A percentile compares a stretch with the other conserved stretches of the same genome.
Conservation (phyloP, 257 asterid species). For the Handroanthus guayacan region DNA sequence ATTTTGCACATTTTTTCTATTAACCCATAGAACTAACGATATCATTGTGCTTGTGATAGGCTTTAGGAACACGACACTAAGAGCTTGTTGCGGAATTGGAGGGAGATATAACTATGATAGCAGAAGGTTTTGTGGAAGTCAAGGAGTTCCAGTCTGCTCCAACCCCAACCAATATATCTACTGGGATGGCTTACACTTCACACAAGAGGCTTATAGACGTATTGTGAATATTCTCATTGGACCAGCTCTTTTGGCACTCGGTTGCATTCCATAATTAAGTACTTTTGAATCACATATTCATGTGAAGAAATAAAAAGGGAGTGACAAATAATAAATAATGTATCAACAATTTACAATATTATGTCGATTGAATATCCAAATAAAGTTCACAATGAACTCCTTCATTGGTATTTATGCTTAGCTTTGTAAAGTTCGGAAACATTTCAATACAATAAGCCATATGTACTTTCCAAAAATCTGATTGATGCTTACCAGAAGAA, state of each 20-base stretch:
- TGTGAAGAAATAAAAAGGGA: not conserved
- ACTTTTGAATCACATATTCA: not conserved
- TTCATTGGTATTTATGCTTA: too few relatives aligned
- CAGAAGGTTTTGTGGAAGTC: slow-evolving; percentile 34
- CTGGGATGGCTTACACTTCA: slow-evolving; percentile 53
- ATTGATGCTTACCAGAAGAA: too few relatives aligned
- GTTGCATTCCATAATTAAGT: not conserved
- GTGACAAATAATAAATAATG: not conserved
- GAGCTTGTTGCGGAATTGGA: slow-evolving; percentile 54
- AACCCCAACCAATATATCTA: slow-evolving; percentile 22
- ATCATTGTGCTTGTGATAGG: not conserved
- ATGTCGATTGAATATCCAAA: too few relatives aligned
- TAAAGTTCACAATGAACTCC: too few relatives aligned
- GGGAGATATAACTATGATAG: slow-evolving; percentile 41
- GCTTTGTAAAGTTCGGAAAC: too few relatives aligned
- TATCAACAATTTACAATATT: not conserved
- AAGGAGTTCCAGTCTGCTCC: slow-evolving; percentile 24
- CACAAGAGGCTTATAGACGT: slow-evolving; percentile 36
- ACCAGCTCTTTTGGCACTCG: not conserved
- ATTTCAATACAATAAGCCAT: too few relatives aligned
- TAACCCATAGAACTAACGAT: not conserved
- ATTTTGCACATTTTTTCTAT: not conserved
- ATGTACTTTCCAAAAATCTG: too few relatives aligned
- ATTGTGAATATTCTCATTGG: not conserved
- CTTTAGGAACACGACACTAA: not conserved